Conservation (phyloP, 257 asterid genomes). For the Primulina tabacum region DNA sequence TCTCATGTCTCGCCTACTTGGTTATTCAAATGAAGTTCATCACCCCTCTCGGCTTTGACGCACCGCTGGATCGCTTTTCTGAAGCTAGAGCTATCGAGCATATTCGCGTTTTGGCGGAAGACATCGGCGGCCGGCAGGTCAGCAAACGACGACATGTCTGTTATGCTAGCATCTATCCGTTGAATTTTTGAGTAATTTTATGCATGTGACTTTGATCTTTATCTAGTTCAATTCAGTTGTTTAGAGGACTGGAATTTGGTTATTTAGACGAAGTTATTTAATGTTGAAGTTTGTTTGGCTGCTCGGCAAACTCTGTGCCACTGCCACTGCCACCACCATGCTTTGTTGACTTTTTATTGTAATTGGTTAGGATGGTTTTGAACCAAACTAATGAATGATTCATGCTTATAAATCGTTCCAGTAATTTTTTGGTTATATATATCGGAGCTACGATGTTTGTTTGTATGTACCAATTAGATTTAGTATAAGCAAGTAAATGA, state of each 20-base stretch:
- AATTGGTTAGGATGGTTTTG: conserved; percentile 1
- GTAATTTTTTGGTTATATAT: background rate
- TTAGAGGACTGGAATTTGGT: conserved; percentile 11
- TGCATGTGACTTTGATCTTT: conserved; percentile 7
- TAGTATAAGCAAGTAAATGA: background rate
- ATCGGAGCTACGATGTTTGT: background rate
- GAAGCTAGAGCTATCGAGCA: conserved; percentile 91
- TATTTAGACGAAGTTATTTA: background rate
- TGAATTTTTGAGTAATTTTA: conserved; percentile 6
- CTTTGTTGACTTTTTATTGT: conserved; percentile 14
- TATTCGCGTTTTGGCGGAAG: conserved; percentile 81
- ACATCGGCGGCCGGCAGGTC: conserved; percentile 97
- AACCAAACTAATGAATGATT: conserved; percentile 7
- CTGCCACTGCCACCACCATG: background rate
- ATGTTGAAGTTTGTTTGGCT: background rate
- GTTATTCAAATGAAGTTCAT: conserved; percentile 69
- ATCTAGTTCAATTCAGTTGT: background rate
- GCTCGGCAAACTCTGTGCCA: conserved; percentile 13
- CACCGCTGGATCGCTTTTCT: conserved; percentile 84
- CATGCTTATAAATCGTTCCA: background rate
- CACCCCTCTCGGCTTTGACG: conserved; percentile 75
- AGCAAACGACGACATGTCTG: conserved; percentile 20
- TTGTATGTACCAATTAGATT: background rate
- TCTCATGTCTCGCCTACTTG: conserved; percentile 48
- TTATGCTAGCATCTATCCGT: background rate